Evolutionary conservation across 345 rosid species (phyloP).

Genomic region (Eucalyptus lansdowneana): DNA sequence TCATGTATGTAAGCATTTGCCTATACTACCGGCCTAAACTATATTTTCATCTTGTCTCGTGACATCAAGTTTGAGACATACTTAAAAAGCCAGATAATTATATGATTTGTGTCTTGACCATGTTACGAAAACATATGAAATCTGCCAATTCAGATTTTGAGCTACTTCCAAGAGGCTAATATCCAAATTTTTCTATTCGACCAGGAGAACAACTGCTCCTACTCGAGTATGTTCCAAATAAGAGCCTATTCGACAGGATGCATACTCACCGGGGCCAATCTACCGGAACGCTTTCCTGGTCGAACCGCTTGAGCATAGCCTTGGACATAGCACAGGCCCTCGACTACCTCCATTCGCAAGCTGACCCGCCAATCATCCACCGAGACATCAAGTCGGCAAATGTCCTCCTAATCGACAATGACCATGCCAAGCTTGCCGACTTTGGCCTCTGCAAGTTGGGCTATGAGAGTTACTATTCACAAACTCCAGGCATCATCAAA

Average conservation of each 20-base stretch:
- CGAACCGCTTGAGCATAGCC: constrained; percentile 27
- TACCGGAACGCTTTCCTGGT: constrained; percentile 15
- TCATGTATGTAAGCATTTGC: not conserved
- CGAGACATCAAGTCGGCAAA: constrained; percentile 57
- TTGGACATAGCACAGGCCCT: constrained; percentile 32
- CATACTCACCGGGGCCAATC: constrained; percentile 20
- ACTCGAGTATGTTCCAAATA: constrained; percentile 22
- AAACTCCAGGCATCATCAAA: constrained; percentile 8
- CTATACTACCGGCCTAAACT: not conserved
- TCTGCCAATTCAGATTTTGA: not conserved
- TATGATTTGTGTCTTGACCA: not conserved
- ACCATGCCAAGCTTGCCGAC: constrained; percentile 31
- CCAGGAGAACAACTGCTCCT: constrained; percentile 37
- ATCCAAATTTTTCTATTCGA: not conserved
- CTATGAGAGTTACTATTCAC: not conserved
- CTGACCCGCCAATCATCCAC: constrained; percentile 35
- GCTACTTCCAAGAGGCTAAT: not conserved
- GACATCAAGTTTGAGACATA: not conserved
- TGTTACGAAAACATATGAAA: not conserved
- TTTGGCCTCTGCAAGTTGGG: constrained; percentile 38
- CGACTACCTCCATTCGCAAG: constrained; percentile 23
- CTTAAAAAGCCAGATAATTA: not conserved
- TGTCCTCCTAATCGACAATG: constrained; percentile 11
- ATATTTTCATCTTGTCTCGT: not conserved
- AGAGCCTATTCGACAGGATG: constrained; percentile 31